Evolutionary conservation across 495 filamentous ascomycete genomes (phyloP), one percentile per base, ranked within the genome.

Genomic region (Daldinia childiae): DNA sequence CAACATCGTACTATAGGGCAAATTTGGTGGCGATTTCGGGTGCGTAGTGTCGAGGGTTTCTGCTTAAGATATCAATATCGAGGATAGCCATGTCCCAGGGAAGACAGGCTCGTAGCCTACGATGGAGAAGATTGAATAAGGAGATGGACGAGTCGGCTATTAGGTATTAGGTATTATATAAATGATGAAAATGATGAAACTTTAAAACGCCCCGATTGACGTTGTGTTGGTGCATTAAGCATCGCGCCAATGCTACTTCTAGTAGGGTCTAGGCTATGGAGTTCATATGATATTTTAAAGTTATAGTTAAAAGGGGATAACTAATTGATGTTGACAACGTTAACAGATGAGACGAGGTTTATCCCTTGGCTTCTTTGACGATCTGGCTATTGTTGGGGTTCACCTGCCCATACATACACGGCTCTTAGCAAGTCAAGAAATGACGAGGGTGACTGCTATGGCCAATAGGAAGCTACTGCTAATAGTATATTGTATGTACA

Each of bases 51-150:
- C 41, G 66, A 56, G 50, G 57, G 32, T 15, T 24, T 41, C 17
- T 64, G 27, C 27, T 66, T 34, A 14, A 30, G 9, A 36, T 17
- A 48, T 17, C 24, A 55, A 55, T 14, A 30, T 60, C 19, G 17
- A 62, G 30, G 38, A 69, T 58, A 62, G 62, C 66, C 71, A 73
- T 73, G 36, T 66, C 66, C 66, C 24, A 38, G 7, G 12, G 56
- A 69, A 56, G 27, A 52, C 51, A 66, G 66, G 52, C 71, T 11
- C 26, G 58, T 52, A 17, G 66, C 32, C 66, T 60, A 41, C 26
- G 17, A 24, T 17, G n/a, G 21, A 27, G 34, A 4, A 30, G 41
- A 30, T 6, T 50, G 56, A 52, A 67, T 7, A 45, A 43, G 19
- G 24, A 54, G 24, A 38, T 54, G 48, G 24, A 38, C 48, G 48